phyloP scores from a whole-genome alignment of 768 basidiomycete genomes.

The Leccinum uliginosum region DNA sequence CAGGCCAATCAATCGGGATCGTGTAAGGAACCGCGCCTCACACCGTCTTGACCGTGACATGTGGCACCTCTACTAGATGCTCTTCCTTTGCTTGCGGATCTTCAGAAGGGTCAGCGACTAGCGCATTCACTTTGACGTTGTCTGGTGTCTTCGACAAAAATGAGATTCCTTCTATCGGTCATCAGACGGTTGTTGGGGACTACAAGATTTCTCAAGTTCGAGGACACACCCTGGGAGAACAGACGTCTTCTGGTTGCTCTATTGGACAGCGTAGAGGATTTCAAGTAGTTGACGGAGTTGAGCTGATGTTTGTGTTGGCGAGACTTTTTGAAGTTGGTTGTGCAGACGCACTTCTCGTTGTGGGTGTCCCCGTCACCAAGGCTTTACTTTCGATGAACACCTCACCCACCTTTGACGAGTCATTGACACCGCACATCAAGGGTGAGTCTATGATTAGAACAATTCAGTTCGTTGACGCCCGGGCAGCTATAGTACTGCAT shows the following conservation, averaged over 20 bases:
- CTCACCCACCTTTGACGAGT: neutral
- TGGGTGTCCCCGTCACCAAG: neutral
- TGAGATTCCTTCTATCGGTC: constrained; percentile 11
- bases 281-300: neutral
- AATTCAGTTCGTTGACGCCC: neutral
- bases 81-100: neutral
- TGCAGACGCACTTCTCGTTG: neutral
- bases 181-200: constrained; percentile 1
- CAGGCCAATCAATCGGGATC: constrained; percentile 10
- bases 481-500: neutral
- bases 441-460: neutral
- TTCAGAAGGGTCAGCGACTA: constrained; percentile 11
- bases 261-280: neutral
- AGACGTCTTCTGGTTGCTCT: neutral
- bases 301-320: neutral
- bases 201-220: neutral
- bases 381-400: constrained; percentile 5
- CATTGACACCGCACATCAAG: neutral
- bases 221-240: neutral
- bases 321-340: neutral
- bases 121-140: constrained; percentile 7
- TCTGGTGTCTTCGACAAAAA: constrained; percentile 7
- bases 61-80: neutral
- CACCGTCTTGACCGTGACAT: constrained; percentile 1
- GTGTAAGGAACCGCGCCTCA: constrained; percentile 9